A percentile compares a stretch with the other conserved stretches of the same genome.
These are phyloP conservation scores for Chaetomium tenue DNA, from an alignment of 495 filamentous ascomycete genomes.

Conservation along the genomic window DNA sequence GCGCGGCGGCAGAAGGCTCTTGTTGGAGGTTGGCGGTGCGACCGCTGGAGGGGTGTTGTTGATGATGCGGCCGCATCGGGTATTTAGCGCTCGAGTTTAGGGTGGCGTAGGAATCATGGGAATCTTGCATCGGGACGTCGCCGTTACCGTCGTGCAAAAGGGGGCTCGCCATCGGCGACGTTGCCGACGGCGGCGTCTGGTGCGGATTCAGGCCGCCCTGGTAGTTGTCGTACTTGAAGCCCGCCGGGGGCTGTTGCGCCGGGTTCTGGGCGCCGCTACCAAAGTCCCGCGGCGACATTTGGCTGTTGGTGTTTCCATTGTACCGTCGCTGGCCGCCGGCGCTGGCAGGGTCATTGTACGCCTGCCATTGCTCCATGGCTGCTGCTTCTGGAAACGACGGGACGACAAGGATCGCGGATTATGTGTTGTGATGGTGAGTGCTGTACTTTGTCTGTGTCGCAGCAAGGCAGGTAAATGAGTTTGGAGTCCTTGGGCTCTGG, in stretches of 20 bases:
- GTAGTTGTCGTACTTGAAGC: conserved; percentile 74
- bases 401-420: not conserved
- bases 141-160: conserved; percentile 71
- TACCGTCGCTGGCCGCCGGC: conserved; percentile 50
- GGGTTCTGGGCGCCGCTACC: conserved; percentile 32
- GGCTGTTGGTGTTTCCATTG: conserved; percentile 46
- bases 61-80: conserved; percentile 66
- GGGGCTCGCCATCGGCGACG: conserved; percentile 64
- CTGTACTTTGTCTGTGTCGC: conserved; percentile 10
- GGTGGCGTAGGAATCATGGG: conserved; percentile 73
- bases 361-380: conserved; percentile 60
- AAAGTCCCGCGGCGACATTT: conserved; percentile 49
- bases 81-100: conserved; percentile 61
- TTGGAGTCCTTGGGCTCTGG: conserved; percentile 18
- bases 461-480: conserved; percentile 10
- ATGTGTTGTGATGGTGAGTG: conserved; percentile 6
- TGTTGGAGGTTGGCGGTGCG: conserved; percentile 55
- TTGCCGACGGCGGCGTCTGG: conserved; percentile 57
- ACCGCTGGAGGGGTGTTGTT: conserved; percentile 53
- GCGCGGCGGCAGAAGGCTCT: conserved; percentile 78
- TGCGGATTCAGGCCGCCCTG: conserved; percentile 55
- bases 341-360: conserved; percentile 47
- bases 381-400: conserved; percentile 19
- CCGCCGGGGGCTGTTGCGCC: conserved; percentile 56
- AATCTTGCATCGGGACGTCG: conserved; percentile 91